Conservation (phyloP, 345 rosid genomes). For the Ceriops decandra region DNA sequence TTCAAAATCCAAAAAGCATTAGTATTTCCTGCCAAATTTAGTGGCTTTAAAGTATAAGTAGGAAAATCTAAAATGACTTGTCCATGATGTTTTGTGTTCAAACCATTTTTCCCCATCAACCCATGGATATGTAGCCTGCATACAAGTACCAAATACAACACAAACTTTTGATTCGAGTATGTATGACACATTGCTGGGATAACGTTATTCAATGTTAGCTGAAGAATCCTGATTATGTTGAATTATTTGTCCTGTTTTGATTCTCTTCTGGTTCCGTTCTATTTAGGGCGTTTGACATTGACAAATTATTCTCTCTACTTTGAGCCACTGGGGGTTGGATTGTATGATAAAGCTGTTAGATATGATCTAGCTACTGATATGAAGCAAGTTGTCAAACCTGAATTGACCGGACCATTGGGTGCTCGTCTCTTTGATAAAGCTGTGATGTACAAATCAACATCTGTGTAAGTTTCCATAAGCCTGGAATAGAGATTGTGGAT, state of each 20-base stretch:
- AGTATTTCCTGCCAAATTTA: too few relatives aligned
- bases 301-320: slow-evolving; percentile 80
- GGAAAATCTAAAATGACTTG: too few relatives aligned
- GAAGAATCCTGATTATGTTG: slow-evolving; percentile 1
- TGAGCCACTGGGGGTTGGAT: slow-evolving; percentile 83
- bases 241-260: slow-evolving; percentile 10
- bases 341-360: slow-evolving; percentile 65
- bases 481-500: slow-evolving; percentile 11
- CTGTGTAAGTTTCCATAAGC: slow-evolving; percentile 50
- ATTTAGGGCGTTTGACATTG: slow-evolving; percentile 77
- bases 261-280: slow-evolving; percentile 25
- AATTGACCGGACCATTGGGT: slow-evolving; percentile 89
- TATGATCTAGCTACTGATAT: slow-evolving; percentile 72
- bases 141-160: neutral
- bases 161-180: slow-evolving; percentile 1
- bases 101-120: too few relatives aligned
- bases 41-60: too few relatives aligned
- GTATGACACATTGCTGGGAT: neutral
- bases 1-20: too few relatives aligned
- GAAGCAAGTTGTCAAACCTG: slow-evolving; percentile 90
- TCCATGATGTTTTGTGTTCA: too few relatives aligned
- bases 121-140: neutral
- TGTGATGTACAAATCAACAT: slow-evolving; percentile 80
- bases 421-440: slow-evolving; percentile 97
- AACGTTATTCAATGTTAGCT: slow-evolving; percentile 3